A percentile compares a stretch with the other conserved stretches of the same genome.
Conservation (phyloP, 306 rosid genomes). For the Datisca glomerata region DNA sequence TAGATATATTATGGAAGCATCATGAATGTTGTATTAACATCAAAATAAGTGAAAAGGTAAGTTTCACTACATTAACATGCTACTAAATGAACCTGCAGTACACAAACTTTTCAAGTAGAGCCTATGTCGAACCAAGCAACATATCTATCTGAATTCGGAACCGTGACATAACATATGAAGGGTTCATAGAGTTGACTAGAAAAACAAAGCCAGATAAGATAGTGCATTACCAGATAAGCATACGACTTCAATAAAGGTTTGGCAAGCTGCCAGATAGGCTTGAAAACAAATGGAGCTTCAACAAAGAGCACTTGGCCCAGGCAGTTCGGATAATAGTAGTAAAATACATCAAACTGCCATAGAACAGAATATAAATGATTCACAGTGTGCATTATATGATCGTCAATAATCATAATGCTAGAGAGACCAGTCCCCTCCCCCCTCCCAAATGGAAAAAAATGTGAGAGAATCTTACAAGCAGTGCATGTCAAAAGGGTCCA, state of each 20-base stretch:
- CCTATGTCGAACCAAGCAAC: neutral
- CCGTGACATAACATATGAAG: neutral
- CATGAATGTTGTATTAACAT: no score
- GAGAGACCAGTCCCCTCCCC: neutral
- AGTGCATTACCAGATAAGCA: slow-evolving; percentile 87
- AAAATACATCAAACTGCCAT: slow-evolving; percentile 80
- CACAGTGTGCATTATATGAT: slow-evolving; percentile 2
- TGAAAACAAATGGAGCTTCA: slow-evolving; percentile 79
- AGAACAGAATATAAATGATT: slow-evolving; percentile 9
- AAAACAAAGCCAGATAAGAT: slow-evolving; percentile 13
- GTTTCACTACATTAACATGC: no score
- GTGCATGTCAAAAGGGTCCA: no score
- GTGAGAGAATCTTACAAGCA: no score
- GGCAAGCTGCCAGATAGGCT: slow-evolving; percentile 75
- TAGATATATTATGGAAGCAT: no score
- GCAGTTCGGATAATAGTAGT: slow-evolving; percentile 77
- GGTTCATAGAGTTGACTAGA: neutral
- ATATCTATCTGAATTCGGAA: neutral
- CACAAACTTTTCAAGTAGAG: no score
- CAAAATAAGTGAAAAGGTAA: no score
- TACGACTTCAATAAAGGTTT: slow-evolving; percentile 77
- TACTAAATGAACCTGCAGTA: no score
- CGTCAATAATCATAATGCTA: neutral
- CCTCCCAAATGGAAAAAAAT: neutral
- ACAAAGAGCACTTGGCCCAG: slow-evolving; percentile 74